Evolutionary conservation across 2,329 filamentous ascomycete species (phyloP), one percentile per base, ranked within the genome.

Genomic region (Chrysoporthe puriensis): DNA sequence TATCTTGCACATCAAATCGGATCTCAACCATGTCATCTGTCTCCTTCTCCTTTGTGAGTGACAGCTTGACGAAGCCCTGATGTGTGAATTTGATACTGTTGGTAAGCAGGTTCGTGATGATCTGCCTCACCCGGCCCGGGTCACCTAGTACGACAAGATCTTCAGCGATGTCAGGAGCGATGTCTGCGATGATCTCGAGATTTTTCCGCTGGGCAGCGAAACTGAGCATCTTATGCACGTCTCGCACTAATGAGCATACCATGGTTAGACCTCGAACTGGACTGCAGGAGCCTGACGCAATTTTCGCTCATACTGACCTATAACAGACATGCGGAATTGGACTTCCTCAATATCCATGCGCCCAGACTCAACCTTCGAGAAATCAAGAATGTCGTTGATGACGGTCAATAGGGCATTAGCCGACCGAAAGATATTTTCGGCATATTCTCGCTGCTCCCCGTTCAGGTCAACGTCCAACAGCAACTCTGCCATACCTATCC

Each of bases 171-270:
- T 89, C 85, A 0, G 83, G 80, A 7, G 88, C 84, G 63, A 93
- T 86, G 58, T 90, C 86, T 40, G 85, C 88, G 50, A 86, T 83
- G 74, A 94, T 94, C 9, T 87, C 88, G 4, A 97, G 82, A 54
- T 91, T 91, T 74, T 96, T 93, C 43, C 92, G 87, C 73, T 91
- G 87, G 1, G 94, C 93, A 1, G 92, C 93, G 73, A 96, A 96
- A 54, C 91, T 89, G 72, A 96, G 86, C 92, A 96, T 96, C 76
- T 94, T 93, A 63, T 89, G 91, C 26, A 96, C 92, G 75, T 96
- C 93, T 59, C 89, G 85, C 7, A 94, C 86, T 14, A 93, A 88
- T 1, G 92, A 46, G 18, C 1, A 92, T 32, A 34, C 4, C 18
- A 26, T 57, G 16, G 62, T 64, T 5, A 64, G 52, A 63, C n/a